Percentiles rank a stretch among this genome's conserved stretches.
phyloP scores from a whole-genome alignment of 108 stramenopile species.

The Discostella stelligeroides region DNA sequence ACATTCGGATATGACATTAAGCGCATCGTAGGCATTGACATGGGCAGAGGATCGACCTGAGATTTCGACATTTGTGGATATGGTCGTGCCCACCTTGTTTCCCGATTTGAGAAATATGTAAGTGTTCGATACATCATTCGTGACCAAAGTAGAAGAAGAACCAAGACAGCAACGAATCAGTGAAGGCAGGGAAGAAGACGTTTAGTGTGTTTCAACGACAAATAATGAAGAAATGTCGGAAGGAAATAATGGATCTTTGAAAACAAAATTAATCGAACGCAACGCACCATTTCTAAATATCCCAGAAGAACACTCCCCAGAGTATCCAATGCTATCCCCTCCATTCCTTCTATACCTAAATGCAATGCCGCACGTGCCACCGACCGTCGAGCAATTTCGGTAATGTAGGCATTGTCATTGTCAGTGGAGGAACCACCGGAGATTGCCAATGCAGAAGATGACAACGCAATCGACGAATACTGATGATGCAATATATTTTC shows the following conservation, averaged over 20 bases:
- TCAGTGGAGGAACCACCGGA: slow-evolving; percentile 7
- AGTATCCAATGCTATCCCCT: slow-evolving; percentile 66
- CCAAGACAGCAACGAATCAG: too few relatives aligned
- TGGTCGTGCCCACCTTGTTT: slow-evolving; percentile 45
- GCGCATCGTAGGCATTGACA: slow-evolving; percentile 77
- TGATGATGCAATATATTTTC: not conserved
- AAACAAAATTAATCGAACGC: too few relatives aligned
- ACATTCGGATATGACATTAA: slow-evolving; percentile 67
- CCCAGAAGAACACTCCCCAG: slow-evolving; percentile 67
- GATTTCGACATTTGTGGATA: slow-evolving; percentile 70
- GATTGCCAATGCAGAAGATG: not conserved
- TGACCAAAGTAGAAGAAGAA: too few relatives aligned
- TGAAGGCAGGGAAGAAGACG: too few relatives aligned
- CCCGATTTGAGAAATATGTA: not conserved
- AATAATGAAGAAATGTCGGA: too few relatives aligned
- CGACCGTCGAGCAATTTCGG: slow-evolving; percentile 60
- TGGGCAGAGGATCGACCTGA: slow-evolving; percentile 77
- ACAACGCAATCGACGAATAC: not conserved
- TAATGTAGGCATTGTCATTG: slow-evolving; percentile 2
- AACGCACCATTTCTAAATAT: slow-evolving; percentile 61
- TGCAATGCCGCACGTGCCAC: slow-evolving; percentile 84
- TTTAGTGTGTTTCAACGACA: too few relatives aligned
- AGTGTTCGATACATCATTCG: not conserved
- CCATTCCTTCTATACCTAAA: slow-evolving; percentile 77
- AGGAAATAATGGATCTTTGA: too few relatives aligned